Conservation (phyloP, 75 land plant species). For the Picea sitchensis region DNA sequence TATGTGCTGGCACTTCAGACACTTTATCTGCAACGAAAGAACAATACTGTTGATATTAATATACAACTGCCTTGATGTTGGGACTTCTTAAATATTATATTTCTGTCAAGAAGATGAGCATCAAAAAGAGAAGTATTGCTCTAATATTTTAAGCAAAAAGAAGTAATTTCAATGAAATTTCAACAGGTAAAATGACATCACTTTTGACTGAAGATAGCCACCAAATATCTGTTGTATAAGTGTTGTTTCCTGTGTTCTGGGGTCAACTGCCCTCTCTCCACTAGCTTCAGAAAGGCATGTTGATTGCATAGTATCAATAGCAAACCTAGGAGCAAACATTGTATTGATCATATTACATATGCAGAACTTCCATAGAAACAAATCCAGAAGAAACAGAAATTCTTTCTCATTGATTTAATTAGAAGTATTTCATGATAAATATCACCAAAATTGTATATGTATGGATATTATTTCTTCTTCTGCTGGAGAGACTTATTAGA, state of each 20-base stretch:
- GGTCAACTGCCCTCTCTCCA: slow-evolving; percentile 27
- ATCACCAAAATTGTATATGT: background rate
- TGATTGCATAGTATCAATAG: slow-evolving; percentile 86
- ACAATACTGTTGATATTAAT: background rate
- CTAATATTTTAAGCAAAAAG: background rate
- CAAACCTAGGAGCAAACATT: slow-evolving; percentile 43
- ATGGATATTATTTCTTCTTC: background rate
- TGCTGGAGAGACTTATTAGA: background rate
- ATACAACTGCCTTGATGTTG: background rate
- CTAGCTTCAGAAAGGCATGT: slow-evolving; percentile 65
- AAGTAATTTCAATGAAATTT: background rate
- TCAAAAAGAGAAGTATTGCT: background rate
- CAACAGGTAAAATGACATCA: slow-evolving; percentile 11
- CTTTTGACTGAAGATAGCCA: slow-evolving; percentile 86
- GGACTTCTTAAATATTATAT: background rate
- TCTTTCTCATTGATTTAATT: too few relatives aligned
- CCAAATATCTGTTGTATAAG: slow-evolving; percentile 89
- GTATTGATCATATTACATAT: background rate
- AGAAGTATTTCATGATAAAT: background rate
- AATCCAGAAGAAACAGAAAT: background rate
- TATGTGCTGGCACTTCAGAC: slow-evolving; percentile 69
- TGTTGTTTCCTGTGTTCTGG: slow-evolving; percentile 60
- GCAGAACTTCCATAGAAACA: background rate
- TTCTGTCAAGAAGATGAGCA: background rate
- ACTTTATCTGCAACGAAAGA: slow-evolving; percentile 52